A percentile compares a stretch with the other conserved stretches of the same genome.
Conservation (phyloP, 2,329 filamentous ascomycete genomes). For the Bipolaris bicolor region DNA sequence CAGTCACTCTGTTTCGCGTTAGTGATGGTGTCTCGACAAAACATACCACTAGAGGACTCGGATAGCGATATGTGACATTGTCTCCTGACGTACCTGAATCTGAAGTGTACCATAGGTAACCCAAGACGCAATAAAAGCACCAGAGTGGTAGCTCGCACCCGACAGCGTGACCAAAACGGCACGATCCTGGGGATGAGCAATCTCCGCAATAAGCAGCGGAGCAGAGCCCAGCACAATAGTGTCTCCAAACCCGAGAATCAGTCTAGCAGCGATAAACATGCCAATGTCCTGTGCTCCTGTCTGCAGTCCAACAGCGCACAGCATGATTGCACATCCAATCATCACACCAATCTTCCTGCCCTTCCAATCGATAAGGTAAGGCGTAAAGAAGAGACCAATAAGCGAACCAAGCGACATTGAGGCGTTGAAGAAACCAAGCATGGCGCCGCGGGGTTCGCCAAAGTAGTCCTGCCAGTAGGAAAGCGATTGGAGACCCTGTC, state of each 20-base stretch:
- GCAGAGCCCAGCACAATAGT: constrained; percentile 34
- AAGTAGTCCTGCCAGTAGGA: constrained; percentile 31
- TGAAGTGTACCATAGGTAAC: constrained; percentile 20
- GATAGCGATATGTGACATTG: not conserved
- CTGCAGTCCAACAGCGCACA: constrained; percentile 34
- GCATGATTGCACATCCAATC: constrained; percentile 38
- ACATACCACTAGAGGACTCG: too few relatives aligned
- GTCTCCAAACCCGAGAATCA: constrained; percentile 37
- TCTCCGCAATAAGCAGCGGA: constrained; percentile 51
- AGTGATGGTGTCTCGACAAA: too few relatives aligned
- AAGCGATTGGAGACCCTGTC: constrained; percentile 36
- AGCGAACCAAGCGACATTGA: constrained; percentile 25
- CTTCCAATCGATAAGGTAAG: constrained; percentile 32
- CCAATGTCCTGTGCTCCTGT: constrained; percentile 33
- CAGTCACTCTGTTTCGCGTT: constrained; percentile 50
- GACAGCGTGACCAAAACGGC: constrained; percentile 38
- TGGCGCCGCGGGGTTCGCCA: constrained; percentile 29
- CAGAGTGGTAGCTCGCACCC: constrained; percentile 45
- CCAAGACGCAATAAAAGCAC: constrained; percentile 48
- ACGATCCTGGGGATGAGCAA: constrained; percentile 49
- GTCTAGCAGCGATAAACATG: constrained; percentile 38
- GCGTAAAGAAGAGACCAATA: constrained; percentile 26
- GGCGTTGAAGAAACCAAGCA: constrained; percentile 37
- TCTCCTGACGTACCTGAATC: constrained; percentile 3
- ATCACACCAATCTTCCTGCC: constrained; percentile 34